These are phyloP conservation scores for Triadica sebifera DNA, from an alignment of 345 rosid species.

Conservation along the genomic window DNA sequence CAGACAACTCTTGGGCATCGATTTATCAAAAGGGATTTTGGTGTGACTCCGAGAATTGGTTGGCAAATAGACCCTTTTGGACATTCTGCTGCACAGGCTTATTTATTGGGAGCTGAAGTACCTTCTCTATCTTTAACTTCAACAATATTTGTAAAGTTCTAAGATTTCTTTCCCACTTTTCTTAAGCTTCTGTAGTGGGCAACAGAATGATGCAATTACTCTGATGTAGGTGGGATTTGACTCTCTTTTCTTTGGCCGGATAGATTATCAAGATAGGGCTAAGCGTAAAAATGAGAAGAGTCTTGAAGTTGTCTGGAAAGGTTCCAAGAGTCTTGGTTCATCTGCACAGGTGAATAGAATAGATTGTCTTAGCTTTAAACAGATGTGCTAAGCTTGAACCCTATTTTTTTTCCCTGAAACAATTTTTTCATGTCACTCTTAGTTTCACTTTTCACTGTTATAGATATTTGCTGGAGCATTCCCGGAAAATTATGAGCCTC, in stretches of 20 bases:
- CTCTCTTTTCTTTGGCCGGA: constrained; percentile 84
- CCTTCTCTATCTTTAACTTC: constrained; percentile 16
- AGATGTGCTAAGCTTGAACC: not conserved
- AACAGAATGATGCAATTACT: constrained; percentile 21
- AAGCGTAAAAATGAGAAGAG: constrained; percentile 81
- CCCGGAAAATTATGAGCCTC: constrained; percentile 88
- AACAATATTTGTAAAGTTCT: not conserved
- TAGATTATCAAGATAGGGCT: constrained; percentile 89
- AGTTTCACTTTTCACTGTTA: constrained; percentile 16
- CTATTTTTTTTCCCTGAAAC: not conserved
- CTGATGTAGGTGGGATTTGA: constrained; percentile 80
- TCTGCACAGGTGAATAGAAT: constrained; percentile 60
- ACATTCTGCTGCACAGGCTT: constrained; percentile 98
- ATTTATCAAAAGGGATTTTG: constrained; percentile 72
- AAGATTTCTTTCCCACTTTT: constrained; percentile 6
- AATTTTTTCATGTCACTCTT: constrained; percentile 15
- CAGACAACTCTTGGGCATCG: constrained; percentile 95
- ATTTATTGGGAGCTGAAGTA: constrained; percentile 91
- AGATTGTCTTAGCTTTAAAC: constrained; percentile 3
- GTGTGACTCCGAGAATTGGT: constrained; percentile 89
- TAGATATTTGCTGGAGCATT: constrained; percentile 98
- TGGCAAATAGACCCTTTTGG: constrained; percentile 99
- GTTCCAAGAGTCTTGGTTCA: constrained; percentile 85
- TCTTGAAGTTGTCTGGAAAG: constrained; percentile 95
- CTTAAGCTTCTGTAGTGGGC: not conserved